phyloP scores from a whole-genome alignment of 1,284 basidiomycete genomes.

The Ceratobasidium sp. region DNA sequence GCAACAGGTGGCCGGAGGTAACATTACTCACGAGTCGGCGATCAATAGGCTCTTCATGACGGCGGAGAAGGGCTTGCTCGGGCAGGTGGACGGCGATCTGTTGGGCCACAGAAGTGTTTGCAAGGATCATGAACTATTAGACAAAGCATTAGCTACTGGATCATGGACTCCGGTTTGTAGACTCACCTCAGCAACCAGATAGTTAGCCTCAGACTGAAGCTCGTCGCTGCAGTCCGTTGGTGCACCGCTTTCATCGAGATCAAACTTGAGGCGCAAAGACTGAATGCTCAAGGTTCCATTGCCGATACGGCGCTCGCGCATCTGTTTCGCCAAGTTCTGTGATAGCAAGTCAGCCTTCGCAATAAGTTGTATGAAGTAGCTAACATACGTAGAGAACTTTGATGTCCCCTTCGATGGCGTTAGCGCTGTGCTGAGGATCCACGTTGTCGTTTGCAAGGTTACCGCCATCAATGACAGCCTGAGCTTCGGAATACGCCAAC shows the following conservation, averaged over 20 bases:
- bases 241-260: constrained; percentile 82
- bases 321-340: constrained; percentile 71
- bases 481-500: constrained; percentile 84
- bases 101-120: constrained; percentile 91
- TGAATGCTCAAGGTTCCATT: constrained; percentile 83
- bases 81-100: constrained; percentile 93
- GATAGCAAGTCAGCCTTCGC: constrained; percentile 15
- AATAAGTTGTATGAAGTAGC: not conserved
- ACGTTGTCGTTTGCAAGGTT: constrained; percentile 64
- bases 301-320: constrained; percentile 80
- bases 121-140: constrained; percentile 88
- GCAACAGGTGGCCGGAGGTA: too few relatives aligned
- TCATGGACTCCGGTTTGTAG: constrained; percentile 34
- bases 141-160: constrained; percentile 16
- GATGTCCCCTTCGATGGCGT: constrained; percentile 80
- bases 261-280: constrained; percentile 79
- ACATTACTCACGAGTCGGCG: constrained; percentile 81
- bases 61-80: constrained; percentile 92
- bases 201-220: constrained; percentile 76
- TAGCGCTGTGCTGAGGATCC: constrained; percentile 64
- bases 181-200: constrained; percentile 87
- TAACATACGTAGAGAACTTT: constrained; percentile 65
- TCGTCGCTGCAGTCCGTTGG: constrained; percentile 83
- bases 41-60: constrained; percentile 93
- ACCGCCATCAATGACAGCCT: constrained; percentile 79